phyloP scores from a whole-genome alignment of 2,329 filamentous ascomycete genomes.

The Paecilomyces sp. region DNA sequence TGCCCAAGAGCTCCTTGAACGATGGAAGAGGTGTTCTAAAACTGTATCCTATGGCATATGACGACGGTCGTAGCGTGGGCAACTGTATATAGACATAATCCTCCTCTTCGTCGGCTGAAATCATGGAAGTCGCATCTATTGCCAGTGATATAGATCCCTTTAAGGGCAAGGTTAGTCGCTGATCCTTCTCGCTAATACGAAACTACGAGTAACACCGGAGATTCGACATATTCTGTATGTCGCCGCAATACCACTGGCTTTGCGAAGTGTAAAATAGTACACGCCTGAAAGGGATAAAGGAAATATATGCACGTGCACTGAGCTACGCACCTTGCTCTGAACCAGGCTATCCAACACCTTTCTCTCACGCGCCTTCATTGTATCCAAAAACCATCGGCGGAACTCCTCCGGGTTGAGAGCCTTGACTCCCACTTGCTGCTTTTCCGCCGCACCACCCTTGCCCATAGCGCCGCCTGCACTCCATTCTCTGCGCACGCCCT shows the following conservation, averaged over 20 bases:
- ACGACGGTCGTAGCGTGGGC: constrained; percentile 17
- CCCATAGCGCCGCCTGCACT: constrained; percentile 24
- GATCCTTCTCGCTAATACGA: neutral
- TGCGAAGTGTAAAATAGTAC: neutral
- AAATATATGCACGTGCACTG: neutral
- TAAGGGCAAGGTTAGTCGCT: neutral
- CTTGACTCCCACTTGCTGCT: constrained; percentile 28
- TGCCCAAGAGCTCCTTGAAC: constrained; percentile 10
- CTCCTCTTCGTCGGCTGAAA: constrained; percentile 20
- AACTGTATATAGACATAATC: constrained; percentile 21
- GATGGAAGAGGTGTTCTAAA: constrained; percentile 29
- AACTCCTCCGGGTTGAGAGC: constrained; percentile 33
- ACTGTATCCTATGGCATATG: constrained; percentile 23
- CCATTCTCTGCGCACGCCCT: constrained; percentile 35
- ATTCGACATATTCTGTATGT: neutral
- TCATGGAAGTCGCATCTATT: constrained; percentile 27
- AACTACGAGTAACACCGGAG: neutral
- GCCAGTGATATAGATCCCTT: constrained; percentile 26
- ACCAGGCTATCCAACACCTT: constrained; percentile 30
- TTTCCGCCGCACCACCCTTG: constrained; percentile 19
- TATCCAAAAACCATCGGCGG: constrained; percentile 32
- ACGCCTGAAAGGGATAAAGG: neutral
- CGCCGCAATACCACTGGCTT: neutral
- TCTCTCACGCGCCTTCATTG: constrained; percentile 34
- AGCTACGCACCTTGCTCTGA: constrained; percentile 24